phyloP scores from a whole-genome alignment of 1,284 basidiomycete species.

The Moesziomyces antarcticus region DNA sequence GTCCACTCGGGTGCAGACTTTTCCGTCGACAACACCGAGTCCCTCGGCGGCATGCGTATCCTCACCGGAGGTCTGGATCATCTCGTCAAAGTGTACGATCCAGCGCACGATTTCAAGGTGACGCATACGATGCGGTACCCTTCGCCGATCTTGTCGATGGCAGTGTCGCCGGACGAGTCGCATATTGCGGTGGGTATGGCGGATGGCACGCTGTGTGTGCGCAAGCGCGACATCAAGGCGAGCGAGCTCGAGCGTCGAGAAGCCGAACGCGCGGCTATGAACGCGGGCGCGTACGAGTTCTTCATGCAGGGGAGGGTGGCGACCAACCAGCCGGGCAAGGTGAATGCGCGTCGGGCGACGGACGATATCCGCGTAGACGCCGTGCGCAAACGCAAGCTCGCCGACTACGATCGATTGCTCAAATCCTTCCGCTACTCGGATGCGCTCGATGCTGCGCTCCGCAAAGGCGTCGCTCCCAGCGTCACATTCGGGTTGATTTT shows the following conservation, averaged over 20 bases:
- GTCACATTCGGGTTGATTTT: slow-evolving; percentile 91
- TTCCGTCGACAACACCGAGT: slow-evolving; percentile 20
- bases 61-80: slow-evolving; percentile 93
- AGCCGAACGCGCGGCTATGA: slow-evolving; percentile 71
- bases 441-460: slow-evolving; percentile 75
- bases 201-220: slow-evolving; percentile 82
- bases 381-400: slow-evolving; percentile 78
- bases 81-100: slow-evolving; percentile 98
- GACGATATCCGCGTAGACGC: slow-evolving; percentile 73
- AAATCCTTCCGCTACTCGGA: slow-evolving; percentile 95
- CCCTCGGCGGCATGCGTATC: slow-evolving; percentile 76
- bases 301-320: slow-evolving; percentile 70
- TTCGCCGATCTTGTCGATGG: slow-evolving; percentile 87
- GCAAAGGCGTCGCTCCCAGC: slow-evolving; percentile 52
- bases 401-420: slow-evolving; percentile 87
- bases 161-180: slow-evolving; percentile 95
- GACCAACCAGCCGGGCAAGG: slow-evolving; percentile 17
- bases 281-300: slow-evolving; percentile 77
- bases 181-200: slow-evolving; percentile 96
- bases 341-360: slow-evolving; percentile 41
- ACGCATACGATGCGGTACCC: slow-evolving; percentile 99
- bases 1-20: slow-evolving; percentile 59
- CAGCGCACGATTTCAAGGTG: slow-evolving; percentile 78
- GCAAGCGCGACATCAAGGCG: slow-evolving; percentile 77
- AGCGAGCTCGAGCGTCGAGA: slow-evolving; percentile 73